These are phyloP conservation scores for Xanthoconium stramineum DNA, from an alignment of 768 basidiomycete species.

Conservation along the genomic window DNA sequence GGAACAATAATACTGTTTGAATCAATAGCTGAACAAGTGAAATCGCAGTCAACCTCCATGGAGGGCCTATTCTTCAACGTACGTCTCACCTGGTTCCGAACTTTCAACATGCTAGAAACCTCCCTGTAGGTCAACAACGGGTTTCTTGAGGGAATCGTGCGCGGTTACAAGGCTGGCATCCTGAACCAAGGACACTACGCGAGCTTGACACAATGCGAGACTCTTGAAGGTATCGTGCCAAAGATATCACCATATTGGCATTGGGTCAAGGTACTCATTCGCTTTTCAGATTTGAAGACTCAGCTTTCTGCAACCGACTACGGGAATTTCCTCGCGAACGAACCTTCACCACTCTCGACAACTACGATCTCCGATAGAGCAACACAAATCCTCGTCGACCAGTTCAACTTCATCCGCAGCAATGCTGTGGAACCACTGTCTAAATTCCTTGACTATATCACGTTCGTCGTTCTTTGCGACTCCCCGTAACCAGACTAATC, in stretches of 20 bases:
- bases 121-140: conserved; percentile 62
- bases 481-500: conserved; percentile 3
- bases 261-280: background rate
- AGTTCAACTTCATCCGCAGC: conserved; percentile 90
- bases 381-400: conserved; percentile 91
- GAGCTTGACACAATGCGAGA: conserved; percentile 96
- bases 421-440: conserved; percentile 89
- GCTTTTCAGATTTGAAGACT: conserved; percentile 80
- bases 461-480: conserved; percentile 51
- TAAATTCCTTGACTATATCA: conserved; percentile 97
- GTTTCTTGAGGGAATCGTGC: conserved; percentile 76
- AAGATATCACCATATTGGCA: background rate
- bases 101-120: background rate
- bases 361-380: conserved; percentile 97
- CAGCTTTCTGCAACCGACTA: conserved; percentile 97
- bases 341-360: conserved; percentile 89
- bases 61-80: conserved; percentile 92
- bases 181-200: conserved; percentile 87
- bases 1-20: conserved; percentile 18
- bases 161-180: conserved; percentile 93
- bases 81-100: conserved; percentile 17
- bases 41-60: conserved; percentile 42
- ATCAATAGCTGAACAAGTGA: background rate
- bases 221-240: conserved; percentile 72
- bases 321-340: conserved; percentile 96